Conservation (phyloP, 2,329 filamentous ascomycete genomes). For the Aciculosporium take region DNA sequence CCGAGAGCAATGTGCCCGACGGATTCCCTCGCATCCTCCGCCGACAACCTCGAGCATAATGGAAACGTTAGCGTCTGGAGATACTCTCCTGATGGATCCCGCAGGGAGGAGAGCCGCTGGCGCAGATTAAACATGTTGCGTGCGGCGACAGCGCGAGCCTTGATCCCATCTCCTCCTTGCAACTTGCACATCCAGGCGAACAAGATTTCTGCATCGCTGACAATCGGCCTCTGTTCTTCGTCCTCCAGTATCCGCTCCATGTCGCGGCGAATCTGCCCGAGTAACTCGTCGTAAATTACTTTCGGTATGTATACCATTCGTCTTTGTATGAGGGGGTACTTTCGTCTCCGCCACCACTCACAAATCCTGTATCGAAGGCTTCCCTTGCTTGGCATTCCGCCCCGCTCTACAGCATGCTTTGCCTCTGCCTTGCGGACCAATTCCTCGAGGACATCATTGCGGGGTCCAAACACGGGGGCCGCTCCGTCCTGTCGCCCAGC, state of each 20-base stretch:
- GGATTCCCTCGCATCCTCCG: neutral
- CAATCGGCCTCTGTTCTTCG: slow-evolving; percentile 1
- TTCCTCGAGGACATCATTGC: slow-evolving; percentile 2
- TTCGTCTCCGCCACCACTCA: slow-evolving; percentile 2
- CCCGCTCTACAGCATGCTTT: neutral
- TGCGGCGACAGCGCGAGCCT: neutral
- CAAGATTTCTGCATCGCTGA: slow-evolving; percentile 6
- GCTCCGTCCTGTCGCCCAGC: slow-evolving; percentile 1
- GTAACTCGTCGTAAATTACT: slow-evolving; percentile 3
- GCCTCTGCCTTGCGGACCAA: slow-evolving; percentile 1
- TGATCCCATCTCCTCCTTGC: slow-evolving; percentile 1
- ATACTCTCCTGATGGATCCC: slow-evolving; percentile 5
- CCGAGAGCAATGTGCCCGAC: slow-evolving; percentile 2
- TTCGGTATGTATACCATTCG: slow-evolving; percentile 7
- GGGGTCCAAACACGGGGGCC: slow-evolving; percentile 1
- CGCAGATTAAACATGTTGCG: slow-evolving; percentile 4
- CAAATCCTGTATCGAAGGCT: neutral
- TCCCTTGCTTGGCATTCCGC: neutral
- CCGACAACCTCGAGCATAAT: slow-evolving; percentile 1
- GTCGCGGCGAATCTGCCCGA: slow-evolving; percentile 4
- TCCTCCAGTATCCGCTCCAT: neutral
- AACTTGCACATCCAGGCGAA: slow-evolving; percentile 6
- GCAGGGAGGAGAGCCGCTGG: slow-evolving; percentile 2
- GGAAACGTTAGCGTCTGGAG: slow-evolving; percentile 5
- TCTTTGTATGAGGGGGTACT: neutral